Conservation (phyloP, 2,329 filamentous ascomycete genomes). For the Plectosphaerella cucumerina region DNA sequence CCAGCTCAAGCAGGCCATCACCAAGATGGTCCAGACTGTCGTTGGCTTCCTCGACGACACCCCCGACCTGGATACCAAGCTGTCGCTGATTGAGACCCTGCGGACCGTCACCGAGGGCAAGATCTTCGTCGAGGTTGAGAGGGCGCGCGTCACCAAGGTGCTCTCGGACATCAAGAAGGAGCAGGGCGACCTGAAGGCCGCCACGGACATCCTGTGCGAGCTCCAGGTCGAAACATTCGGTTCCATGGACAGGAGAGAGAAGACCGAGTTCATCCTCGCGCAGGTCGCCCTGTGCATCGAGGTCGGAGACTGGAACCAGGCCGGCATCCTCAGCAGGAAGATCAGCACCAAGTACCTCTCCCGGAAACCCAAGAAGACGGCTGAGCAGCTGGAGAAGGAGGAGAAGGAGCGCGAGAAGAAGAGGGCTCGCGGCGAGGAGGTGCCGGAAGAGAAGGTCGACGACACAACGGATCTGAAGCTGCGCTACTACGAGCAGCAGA, state of each 20-base stretch:
- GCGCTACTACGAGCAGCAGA: slow-evolving; percentile 95
- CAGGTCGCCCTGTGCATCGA: slow-evolving; percentile 95
- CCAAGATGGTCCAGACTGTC: slow-evolving; percentile 97
- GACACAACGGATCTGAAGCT: slow-evolving; percentile 97
- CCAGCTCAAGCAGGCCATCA: slow-evolving; percentile 97
- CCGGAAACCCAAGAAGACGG: slow-evolving; percentile 84
- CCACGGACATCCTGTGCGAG: slow-evolving; percentile 91
- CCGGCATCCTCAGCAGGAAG: slow-evolving; percentile 89
- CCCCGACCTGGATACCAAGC: slow-evolving; percentile 79
- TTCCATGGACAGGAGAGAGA: slow-evolving; percentile 94
- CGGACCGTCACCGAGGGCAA: slow-evolving; percentile 98
- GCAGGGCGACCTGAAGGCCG: slow-evolving; percentile 86
- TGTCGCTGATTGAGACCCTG: slow-evolving; percentile 90
- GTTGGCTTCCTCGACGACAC: slow-evolving; percentile 89
- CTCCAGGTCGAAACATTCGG: slow-evolving; percentile 98
- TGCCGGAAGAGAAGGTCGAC: slow-evolving; percentile 72
- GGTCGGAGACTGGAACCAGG: slow-evolving; percentile 93
- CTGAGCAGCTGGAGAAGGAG: slow-evolving; percentile 87
- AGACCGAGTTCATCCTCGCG: slow-evolving; percentile 97
- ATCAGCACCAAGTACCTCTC: slow-evolving; percentile 92
- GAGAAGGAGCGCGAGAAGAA: slow-evolving; percentile 85
- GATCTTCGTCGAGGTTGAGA: slow-evolving; percentile 99
- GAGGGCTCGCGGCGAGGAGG: slow-evolving; percentile 73
- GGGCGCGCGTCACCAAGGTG: slow-evolving; percentile 90
- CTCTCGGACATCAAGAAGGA: slow-evolving; percentile 96